phyloP scores from a whole-genome alignment of 179 eudicot species.

The Corrigiola litoralis region DNA sequence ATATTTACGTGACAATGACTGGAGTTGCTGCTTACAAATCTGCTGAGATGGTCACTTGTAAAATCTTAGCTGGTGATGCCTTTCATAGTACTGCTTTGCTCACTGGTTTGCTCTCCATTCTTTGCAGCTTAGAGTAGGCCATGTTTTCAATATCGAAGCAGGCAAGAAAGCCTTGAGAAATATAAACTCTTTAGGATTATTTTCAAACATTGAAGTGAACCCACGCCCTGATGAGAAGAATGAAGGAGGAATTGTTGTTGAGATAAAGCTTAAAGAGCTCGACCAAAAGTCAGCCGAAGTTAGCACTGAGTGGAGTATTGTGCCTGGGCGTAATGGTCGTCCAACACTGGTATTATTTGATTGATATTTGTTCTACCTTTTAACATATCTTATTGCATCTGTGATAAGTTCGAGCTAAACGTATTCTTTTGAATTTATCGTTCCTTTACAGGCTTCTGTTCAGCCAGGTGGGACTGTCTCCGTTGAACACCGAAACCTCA shows the following conservation, averaged over 20 bases:
- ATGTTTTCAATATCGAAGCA: slow-evolving; percentile 87
- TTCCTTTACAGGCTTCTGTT: slow-evolving; percentile 70
- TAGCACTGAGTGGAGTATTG: slow-evolving; percentile 96
- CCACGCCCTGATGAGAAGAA: slow-evolving; percentile 91
- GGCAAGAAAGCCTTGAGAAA: slow-evolving; percentile 95
- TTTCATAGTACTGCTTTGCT: too few species aligned
- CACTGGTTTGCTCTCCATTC: slow-evolving; percentile 7
- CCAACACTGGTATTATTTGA: slow-evolving; percentile 71
- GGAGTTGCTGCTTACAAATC: too few species aligned
- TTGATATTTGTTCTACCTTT: slow-evolving; percentile 1
- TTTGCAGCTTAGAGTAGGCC: slow-evolving; percentile 78
- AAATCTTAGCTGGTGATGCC: too few species aligned
- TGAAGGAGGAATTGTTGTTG: slow-evolving; percentile 96
- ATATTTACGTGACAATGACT: too few species aligned
- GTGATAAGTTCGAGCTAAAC: background rate
- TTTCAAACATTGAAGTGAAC: slow-evolving; percentile 94
- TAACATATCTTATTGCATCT: background rate
- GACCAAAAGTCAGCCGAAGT: slow-evolving; percentile 96
- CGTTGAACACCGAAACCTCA: slow-evolving; percentile 85
- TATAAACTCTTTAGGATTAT: slow-evolving; percentile 77
- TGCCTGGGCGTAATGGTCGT: slow-evolving; percentile 89
- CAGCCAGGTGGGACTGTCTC: slow-evolving; percentile 97
- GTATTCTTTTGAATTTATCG: slow-evolving; percentile 8
- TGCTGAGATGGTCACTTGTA: too few species aligned
- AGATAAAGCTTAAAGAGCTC: slow-evolving; percentile 93